These are phyloP conservation scores for Adansonia digitata DNA, from an alignment of 345 rosid genomes.

Conservation along the genomic window DNA sequence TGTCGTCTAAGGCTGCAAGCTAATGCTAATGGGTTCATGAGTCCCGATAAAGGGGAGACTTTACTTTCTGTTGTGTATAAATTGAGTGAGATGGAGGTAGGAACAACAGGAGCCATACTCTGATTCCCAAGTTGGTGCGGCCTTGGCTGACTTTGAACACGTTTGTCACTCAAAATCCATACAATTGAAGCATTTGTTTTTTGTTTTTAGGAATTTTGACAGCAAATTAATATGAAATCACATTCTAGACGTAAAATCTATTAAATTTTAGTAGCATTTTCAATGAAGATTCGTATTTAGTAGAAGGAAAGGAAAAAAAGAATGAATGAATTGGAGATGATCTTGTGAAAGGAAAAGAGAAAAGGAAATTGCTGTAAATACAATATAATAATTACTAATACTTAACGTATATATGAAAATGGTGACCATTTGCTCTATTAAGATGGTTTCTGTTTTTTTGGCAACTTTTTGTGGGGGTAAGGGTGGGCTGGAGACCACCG, in stretches of 20 bases:
- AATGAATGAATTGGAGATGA: background rate
- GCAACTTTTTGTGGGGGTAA: too few species aligned
- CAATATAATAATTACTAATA: too few species aligned
- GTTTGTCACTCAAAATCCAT: background rate
- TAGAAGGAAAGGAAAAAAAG: too few species aligned
- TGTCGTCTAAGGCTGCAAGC: constrained; percentile 3
- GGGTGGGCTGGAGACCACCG: constrained; percentile 27
- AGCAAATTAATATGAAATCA: background rate
- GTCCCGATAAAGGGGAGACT: constrained; percentile 13
- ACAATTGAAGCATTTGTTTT: background rate
- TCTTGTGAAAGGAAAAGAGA: background rate
- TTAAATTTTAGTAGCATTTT: too few species aligned
- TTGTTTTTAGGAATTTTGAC: background rate
- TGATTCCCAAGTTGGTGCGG: background rate
- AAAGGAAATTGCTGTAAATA: background rate
- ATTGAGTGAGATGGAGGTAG: background rate
- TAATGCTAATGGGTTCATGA: constrained; percentile 3
- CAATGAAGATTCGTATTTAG: too few species aligned
- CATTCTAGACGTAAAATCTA: too few species aligned
- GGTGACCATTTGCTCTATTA: too few species aligned
- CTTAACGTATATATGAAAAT: too few species aligned
- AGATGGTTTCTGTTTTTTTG: too few species aligned
- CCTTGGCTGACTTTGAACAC: background rate
- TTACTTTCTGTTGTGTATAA: background rate
- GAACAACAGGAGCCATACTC: background rate